Evolutionary conservation across 2,329 filamentous ascomycete species (phyloP), one percentile per base, ranked within the genome.

Genomic region (Seiridium unicorne): DNA sequence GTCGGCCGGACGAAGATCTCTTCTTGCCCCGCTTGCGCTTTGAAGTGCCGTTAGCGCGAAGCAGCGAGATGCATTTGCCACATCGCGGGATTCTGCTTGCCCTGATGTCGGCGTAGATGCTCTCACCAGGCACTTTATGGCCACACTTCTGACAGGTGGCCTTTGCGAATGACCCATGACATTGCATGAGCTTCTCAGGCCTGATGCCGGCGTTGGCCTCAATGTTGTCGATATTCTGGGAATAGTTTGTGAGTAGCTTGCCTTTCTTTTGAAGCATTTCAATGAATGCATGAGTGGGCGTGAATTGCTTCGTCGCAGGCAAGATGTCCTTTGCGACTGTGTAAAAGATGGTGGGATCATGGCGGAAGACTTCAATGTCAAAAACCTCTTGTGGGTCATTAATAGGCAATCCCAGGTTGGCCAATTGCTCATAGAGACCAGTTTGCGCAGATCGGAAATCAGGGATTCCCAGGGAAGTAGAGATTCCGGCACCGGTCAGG

Each of bases 201-300:
- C 81, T 77, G 62, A 99, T 91, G 31, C 95, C 95, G 0, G 94
- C 94, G 69, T 91, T 88, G 62, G 88, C 85, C 74, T 99, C 94
- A 56, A 97, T 87, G 68, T 97, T 97, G 79, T 99, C 95, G 70
- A 99, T 98, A 74, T 99, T 99, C 73, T 99, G 95, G 0, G 95
- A 96, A 79, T 97, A 99, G 77, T 98, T 97, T 47, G 93, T 98
- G 61, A 97, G 84, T 5, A 99, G 84, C 74, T 97, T 97, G 65
- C 86, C 88, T 74, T 93, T 90, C 66, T 94, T 84, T 74, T 99
- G 91, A 42, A 99, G 84, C 68, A 97, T 83, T 40, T 88, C 87
- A 70, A 99, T 96, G 78, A 99, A 99, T 57, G 90, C 89, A 79
- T 99, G 95, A 0, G 95, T 98, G 0, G 94, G 93, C 1, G 94